These are phyloP conservation scores for Besnoitia besnoiti DNA, from an alignment of 169 alveolate species.

Conservation along the genomic window DNA sequence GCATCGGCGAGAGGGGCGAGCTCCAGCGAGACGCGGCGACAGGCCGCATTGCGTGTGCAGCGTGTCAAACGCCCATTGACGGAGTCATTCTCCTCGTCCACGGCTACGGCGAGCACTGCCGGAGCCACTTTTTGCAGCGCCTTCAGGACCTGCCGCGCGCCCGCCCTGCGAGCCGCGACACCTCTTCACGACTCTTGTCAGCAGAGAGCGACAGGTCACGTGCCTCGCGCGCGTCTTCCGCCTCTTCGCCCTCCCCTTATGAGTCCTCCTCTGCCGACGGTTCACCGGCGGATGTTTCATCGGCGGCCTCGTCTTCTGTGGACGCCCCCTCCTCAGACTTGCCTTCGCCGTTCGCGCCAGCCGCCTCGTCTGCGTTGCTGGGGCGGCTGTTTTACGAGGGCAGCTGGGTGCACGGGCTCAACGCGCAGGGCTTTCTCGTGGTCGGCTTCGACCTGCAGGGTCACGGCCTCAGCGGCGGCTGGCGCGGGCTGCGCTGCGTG, in stretches of 20 bases:
- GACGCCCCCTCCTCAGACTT: background rate
- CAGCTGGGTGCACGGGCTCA: slow-evolving; percentile 64
- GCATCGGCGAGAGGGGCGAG: background rate
- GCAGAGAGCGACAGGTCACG: too few relatives aligned
- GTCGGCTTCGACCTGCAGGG: slow-evolving; percentile 67
- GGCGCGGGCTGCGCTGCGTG: slow-evolving; percentile 31
- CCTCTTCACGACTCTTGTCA: background rate
- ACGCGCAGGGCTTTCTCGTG: slow-evolving; percentile 48
- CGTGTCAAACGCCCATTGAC: background rate
- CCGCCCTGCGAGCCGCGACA: slow-evolving; percentile 3
- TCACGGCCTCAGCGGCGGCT: slow-evolving; percentile 58
- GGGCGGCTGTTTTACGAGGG: background rate
- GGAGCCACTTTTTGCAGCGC: slow-evolving; percentile 50
- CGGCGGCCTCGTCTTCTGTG: background rate
- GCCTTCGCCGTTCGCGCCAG: background rate
- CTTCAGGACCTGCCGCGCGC: background rate
- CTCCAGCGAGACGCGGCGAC: background rate
- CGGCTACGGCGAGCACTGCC: slow-evolving; percentile 66
- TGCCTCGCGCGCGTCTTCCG: background rate
- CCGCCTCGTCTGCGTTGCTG: background rate
- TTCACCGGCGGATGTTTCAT: background rate
- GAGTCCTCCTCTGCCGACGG: background rate
- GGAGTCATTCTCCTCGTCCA: slow-evolving; percentile 65
- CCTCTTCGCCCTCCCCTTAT: background rate
- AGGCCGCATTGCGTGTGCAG: background rate